phyloP scores from a whole-genome alignment of 116 monocot species.

The Posidonia oceanica region DNA sequence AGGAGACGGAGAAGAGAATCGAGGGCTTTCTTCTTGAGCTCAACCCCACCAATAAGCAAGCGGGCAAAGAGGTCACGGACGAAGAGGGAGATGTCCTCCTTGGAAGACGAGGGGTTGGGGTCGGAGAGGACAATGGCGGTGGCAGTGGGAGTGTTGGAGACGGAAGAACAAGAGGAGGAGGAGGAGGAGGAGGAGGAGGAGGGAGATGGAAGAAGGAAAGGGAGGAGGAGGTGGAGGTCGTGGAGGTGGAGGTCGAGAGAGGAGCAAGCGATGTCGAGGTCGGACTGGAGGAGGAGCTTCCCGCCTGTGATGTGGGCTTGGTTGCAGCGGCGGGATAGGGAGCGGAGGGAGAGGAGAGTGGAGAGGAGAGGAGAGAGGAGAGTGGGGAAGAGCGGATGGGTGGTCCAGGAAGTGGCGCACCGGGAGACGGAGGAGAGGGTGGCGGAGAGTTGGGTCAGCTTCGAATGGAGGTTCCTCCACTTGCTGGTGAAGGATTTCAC shows the following conservation, averaged over 20 bases:
- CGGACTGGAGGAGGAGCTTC: constrained; percentile 65
- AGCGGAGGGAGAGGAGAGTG: constrained; percentile 34
- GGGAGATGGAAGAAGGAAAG: constrained; percentile 27
- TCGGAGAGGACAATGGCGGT: constrained; percentile 55
- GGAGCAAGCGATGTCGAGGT: constrained; percentile 62
- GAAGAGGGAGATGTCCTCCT: constrained; percentile 47
- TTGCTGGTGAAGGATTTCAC: constrained; percentile 33
- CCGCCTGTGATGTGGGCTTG: constrained; percentile 33
- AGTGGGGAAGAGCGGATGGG: constrained; percentile 43
- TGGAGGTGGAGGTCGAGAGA: constrained; percentile 50
- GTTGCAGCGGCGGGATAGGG: constrained; percentile 50
- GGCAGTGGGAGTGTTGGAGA: background rate
- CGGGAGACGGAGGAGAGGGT: constrained; percentile 28
- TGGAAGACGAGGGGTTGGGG: constrained; percentile 39
- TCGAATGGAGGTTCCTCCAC: constrained; percentile 52
- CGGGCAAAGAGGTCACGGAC: constrained; percentile 70
- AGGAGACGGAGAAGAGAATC: constrained; percentile 56
- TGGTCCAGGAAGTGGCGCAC: constrained; percentile 13
- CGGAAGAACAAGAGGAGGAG: background rate
- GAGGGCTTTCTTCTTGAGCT: constrained; percentile 64
- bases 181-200: constrained; percentile 10
- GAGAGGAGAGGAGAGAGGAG: constrained; percentile 37
- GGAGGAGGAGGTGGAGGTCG: constrained; percentile 60
- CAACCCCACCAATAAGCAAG: constrained; percentile 56
- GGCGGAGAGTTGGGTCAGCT: constrained; percentile 35